These are phyloP conservation scores for Myxozyma vanderwaltii DNA, from an alignment of 805 yeast genomes.

Conservation along the genomic window DNA sequence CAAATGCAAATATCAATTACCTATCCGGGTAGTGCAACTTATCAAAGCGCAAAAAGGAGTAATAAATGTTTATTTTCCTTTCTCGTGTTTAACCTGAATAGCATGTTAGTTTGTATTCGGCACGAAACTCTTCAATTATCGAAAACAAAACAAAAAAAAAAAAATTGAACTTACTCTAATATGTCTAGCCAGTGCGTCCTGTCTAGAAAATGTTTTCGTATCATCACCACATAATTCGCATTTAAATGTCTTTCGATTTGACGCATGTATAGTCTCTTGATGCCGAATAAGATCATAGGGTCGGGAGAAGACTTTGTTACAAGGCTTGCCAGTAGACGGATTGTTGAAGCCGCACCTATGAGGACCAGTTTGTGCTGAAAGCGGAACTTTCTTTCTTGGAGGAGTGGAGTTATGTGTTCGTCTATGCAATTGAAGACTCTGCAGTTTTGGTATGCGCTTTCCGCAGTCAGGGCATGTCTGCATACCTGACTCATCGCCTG, in stretches of 20 bases:
- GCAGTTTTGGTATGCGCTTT: slow-evolving; percentile 15
- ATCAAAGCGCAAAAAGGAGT: neutral
- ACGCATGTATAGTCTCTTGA: slow-evolving; percentile 94
- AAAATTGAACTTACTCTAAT: slow-evolving; percentile 63
- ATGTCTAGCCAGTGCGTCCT: slow-evolving; percentile 93
- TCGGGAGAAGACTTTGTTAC: slow-evolving; percentile 82
- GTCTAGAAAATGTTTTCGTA: slow-evolving; percentile 83
- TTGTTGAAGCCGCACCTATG: slow-evolving; percentile 61
- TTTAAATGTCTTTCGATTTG: slow-evolving; percentile 78
- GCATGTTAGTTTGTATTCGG: no score
- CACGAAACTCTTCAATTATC: no score
- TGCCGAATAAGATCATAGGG: slow-evolving; percentile 94
- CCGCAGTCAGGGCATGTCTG: slow-evolving; percentile 26
- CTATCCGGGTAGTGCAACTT: neutral
- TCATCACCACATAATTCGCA: slow-evolving; percentile 84
- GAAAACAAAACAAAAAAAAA: no score
- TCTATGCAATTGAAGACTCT: slow-evolving; percentile 19
- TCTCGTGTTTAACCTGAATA: slow-evolving; percentile 31
- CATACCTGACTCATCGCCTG: slow-evolving; percentile 11
- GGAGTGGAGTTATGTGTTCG: slow-evolving; percentile 23
- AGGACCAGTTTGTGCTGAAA: slow-evolving; percentile 33
- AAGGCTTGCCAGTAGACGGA: slow-evolving; percentile 62
- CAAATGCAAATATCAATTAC: slow-evolving; percentile 1
- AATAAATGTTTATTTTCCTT: slow-evolving; percentile 22
- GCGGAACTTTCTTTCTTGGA: slow-evolving; percentile 30